phyloP scores from a whole-genome alignment of 2,329 filamentous ascomycete genomes.

The Thelonectria olida region DNA sequence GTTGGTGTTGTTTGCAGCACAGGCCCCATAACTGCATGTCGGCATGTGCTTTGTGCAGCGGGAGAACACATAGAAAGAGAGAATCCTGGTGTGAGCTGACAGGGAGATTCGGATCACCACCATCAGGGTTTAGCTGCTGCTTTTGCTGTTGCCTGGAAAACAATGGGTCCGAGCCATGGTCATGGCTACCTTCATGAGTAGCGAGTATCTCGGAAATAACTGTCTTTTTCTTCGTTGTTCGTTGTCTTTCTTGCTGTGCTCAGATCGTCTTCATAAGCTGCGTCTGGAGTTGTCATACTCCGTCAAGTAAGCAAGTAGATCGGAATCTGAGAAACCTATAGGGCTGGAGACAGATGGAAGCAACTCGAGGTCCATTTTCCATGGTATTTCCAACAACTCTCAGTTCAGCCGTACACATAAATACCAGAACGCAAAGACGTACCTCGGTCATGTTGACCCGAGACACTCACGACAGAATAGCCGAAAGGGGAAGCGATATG shows the following conservation, averaged over 20 bases:
- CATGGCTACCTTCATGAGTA: too few species aligned
- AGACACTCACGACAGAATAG: not conserved
- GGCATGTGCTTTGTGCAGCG: not conserved
- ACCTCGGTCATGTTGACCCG: not conserved
- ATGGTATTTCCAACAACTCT: too few species aligned
- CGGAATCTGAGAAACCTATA: too few species aligned
- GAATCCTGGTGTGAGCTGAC: not conserved
- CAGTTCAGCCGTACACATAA: too few species aligned
- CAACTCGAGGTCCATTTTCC: not conserved
- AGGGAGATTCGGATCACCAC: not conserved
- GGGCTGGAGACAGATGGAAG: too few species aligned
- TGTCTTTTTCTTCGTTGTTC: not conserved
- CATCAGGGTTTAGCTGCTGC: not conserved
- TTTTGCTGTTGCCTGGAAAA: conserved; percentile 33
- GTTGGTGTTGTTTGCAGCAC: not conserved
- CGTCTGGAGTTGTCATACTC: not conserved
- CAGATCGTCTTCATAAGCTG: not conserved
- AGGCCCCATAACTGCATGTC: too few species aligned
- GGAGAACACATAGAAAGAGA: not conserved
- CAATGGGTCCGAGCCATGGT: conserved; percentile 1
- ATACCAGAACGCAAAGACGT: too few species aligned
- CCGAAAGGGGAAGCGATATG: conserved; percentile 21
- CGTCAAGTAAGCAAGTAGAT: not conserved
- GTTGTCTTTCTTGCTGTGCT: not conserved
- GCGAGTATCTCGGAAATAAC: too few species aligned